These are phyloP conservation scores for Penicillium paxilli DNA, from an alignment of 495 filamentous ascomycete genomes.

Conservation along the genomic window DNA sequence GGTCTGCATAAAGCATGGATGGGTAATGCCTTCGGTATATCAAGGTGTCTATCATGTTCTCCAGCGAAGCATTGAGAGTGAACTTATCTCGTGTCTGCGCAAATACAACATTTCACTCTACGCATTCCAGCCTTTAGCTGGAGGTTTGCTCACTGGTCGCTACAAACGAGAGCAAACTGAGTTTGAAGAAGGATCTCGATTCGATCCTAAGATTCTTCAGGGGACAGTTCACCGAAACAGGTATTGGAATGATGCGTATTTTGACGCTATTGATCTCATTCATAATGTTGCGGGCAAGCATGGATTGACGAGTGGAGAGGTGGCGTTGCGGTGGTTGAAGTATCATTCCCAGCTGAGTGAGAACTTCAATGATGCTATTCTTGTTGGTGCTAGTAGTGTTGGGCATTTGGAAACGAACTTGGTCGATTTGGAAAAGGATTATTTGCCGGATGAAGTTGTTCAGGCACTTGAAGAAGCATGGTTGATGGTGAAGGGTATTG, in stretches of 20 bases:
- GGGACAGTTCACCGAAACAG: conserved; percentile 37
- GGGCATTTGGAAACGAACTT: conserved; percentile 35
- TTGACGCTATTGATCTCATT: conserved; percentile 40
- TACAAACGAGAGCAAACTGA: conserved; percentile 25
- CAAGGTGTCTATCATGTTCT: conserved; percentile 51
- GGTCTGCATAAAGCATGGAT: conserved; percentile 42
- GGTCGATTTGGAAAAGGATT: conserved; percentile 37
- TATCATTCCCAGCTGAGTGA: conserved; percentile 32
- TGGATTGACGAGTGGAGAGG: conserved; percentile 34
- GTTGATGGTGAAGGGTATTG: conserved; percentile 8
- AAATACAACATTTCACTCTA: conserved; percentile 46
- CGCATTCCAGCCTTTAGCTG: conserved; percentile 52
- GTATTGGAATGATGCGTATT: conserved; percentile 50
- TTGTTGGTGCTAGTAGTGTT: conserved; percentile 40
- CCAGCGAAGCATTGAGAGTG: conserved; percentile 37
- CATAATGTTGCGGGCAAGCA: conserved; percentile 18
- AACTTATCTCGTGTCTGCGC: conserved; percentile 45
- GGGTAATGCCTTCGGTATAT: conserved; percentile 46
- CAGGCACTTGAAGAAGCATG: conserved; percentile 11
- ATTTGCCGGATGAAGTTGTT: conserved; percentile 29
- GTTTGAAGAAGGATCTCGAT: conserved; percentile 42
- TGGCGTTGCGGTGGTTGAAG: conserved; percentile 39
- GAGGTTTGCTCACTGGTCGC: conserved; percentile 43
- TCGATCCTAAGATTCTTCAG: conserved; percentile 34
- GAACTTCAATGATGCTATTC: conserved; percentile 37